A percentile compares a stretch with the other conserved stretches of the same genome.
Conservation (phyloP, 179 eudicot genomes). For the Gypsophila paniculata region DNA sequence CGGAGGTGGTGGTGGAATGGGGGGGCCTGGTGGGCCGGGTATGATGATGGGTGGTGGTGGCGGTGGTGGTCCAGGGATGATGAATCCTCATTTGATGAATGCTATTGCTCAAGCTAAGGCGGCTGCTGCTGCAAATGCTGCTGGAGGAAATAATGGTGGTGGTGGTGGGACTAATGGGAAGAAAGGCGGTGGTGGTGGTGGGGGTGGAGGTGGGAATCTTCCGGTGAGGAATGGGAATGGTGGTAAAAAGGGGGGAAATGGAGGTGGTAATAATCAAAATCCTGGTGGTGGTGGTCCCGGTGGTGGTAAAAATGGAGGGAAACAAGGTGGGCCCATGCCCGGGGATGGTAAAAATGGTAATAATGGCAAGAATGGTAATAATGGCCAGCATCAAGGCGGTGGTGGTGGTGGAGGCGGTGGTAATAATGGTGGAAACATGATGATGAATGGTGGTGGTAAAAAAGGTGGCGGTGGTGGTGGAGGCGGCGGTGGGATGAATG, state of each 20-base stretch:
- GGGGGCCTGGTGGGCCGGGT: slow-evolving; percentile 16
- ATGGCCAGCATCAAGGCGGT: slow-evolving; percentile 26
- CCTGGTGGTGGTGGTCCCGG: slow-evolving; percentile 26
- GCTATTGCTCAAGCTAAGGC: slow-evolving; percentile 29
- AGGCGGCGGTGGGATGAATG: slow-evolving; percentile 48
- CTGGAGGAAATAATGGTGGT: not conserved
- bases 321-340: slow-evolving; percentile 18
- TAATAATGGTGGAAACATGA: slow-evolving; percentile 20
- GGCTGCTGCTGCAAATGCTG: slow-evolving; percentile 3
- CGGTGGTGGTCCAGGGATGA: slow-evolving; percentile 21
- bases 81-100: slow-evolving; percentile 31
- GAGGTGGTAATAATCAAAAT: slow-evolving; percentile 34
- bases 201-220: slow-evolving; percentile 4
- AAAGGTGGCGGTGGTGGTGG: slow-evolving; percentile 24
- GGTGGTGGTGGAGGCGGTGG: slow-evolving; percentile 23
- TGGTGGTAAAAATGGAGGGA: slow-evolving; percentile 33
- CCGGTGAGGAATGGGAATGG: slow-evolving; percentile 29
- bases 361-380: slow-evolving; percentile 24
- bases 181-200: slow-evolving; percentile 26
- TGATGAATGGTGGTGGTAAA: slow-evolving; percentile 36
- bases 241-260: slow-evolving; percentile 50
- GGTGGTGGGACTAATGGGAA: slow-evolving; percentile 25
- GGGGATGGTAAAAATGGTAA: slow-evolving; percentile 13
- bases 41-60: slow-evolving; percentile 29
- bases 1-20: slow-evolving; percentile 19